phyloP scores from a whole-genome alignment of 371 early-diverging fungal genomes.

The Mucor indicus region DNA sequence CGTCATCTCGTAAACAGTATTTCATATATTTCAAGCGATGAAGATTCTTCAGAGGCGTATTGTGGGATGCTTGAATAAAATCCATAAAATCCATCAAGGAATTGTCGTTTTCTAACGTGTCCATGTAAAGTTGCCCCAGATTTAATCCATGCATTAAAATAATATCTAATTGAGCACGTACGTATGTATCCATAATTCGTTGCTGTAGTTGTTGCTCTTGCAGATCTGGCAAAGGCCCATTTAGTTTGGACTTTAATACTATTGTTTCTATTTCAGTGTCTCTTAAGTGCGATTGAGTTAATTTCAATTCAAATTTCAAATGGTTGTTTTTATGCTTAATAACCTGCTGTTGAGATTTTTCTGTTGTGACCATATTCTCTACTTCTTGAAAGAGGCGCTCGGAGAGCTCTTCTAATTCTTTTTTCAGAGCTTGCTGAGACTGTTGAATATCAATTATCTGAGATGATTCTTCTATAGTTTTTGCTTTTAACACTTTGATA shows the following conservation, averaged over 20 bases:
- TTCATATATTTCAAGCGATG: constrained; percentile 73
- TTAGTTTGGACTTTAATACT: too few species aligned
- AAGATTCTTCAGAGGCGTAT: constrained; percentile 62
- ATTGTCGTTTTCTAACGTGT: constrained; percentile 44
- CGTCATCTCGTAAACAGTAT: constrained; percentile 68
- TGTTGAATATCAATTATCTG: constrained; percentile 59
- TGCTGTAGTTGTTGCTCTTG: too few species aligned
- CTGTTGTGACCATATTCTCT: constrained; percentile 64
- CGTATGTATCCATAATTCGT: too few species aligned
- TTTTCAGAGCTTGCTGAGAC: constrained; percentile 59
- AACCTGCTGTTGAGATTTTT: constrained; percentile 50
- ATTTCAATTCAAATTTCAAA: constrained; percentile 9
- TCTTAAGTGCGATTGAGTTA: constrained; percentile 50
- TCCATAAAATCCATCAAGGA: constrained; percentile 74
- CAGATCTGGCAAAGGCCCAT: constrained; percentile 47
- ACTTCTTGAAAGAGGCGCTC: constrained; percentile 69
- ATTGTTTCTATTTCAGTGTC: constrained; percentile 56
- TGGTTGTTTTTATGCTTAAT: constrained; percentile 32
- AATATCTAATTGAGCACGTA: constrained; percentile 26
- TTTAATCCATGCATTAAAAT: constrained; percentile 9
- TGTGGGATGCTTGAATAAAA: constrained; percentile 59
- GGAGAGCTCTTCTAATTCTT: constrained; percentile 71
- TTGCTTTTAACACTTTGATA: constrained; percentile 11
- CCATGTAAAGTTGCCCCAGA: constrained; percentile 8
- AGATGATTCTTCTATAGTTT: constrained; percentile 53